Evolutionary conservation across 1,284 basidiomycete genomes (phyloP).

Genomic region (Trichosporon inkin): DNA sequence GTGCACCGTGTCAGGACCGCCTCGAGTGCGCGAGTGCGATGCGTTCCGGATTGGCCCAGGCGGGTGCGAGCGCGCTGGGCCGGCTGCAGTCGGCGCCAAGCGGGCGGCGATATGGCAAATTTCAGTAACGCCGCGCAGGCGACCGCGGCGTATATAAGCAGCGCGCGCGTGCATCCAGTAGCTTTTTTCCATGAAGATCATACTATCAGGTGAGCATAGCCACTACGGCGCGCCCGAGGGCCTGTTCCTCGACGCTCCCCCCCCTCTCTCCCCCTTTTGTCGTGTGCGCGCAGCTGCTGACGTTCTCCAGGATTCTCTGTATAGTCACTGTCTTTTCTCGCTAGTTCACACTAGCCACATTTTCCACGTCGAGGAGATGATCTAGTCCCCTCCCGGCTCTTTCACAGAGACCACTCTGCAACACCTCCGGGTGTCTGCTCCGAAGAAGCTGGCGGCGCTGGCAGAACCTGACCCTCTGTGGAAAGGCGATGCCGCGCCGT

Average conservation of each 20-base stretch:
- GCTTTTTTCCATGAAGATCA: constrained; percentile 10
- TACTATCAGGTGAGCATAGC: constrained; percentile 9
- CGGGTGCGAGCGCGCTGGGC: background rate
- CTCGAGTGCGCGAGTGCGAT: background rate
- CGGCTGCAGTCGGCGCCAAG: background rate
- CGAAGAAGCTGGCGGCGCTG: constrained; percentile 49
- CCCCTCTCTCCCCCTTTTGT: constrained; percentile 1
- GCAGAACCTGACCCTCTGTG: constrained; percentile 27
- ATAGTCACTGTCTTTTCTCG: constrained; percentile 47
- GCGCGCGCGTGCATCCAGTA: background rate
- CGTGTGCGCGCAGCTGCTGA: constrained; percentile 7
- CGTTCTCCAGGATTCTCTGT: constrained; percentile 45
- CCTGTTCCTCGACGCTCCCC: background rate
- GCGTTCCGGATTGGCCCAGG: background rate
- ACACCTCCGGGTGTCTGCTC: constrained; percentile 21
- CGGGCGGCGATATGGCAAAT: constrained; percentile 3
- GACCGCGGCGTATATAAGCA: background rate
- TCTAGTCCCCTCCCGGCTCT: constrained; percentile 47
- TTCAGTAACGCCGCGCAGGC: background rate
- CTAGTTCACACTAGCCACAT: constrained; percentile 51
- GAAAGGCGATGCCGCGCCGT: constrained; percentile 30
- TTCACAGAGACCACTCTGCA: constrained; percentile 44
- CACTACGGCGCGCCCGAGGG: background rate
- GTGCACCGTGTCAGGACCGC: background rate
- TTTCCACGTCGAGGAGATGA: constrained; percentile 52